Conservation (phyloP, 2,329 filamentous ascomycete species). For the Cercospora berteroae region DNA sequence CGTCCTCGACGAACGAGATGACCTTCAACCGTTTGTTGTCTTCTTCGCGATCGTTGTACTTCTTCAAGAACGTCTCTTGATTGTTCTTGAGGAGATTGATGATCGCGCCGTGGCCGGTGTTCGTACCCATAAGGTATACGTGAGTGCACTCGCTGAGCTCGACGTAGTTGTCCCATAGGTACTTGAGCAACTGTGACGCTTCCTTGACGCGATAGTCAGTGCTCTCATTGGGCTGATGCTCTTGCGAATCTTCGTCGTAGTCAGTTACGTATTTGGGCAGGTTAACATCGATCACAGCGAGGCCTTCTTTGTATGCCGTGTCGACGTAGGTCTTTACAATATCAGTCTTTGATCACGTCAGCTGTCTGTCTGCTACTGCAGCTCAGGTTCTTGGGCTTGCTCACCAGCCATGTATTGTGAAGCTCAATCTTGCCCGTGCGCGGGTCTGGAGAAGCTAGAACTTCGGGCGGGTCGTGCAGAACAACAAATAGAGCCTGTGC, state of each 20-base stretch:
- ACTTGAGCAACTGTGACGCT: conserved; percentile 71
- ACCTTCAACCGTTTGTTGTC: conserved; percentile 68
- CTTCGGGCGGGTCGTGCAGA: conserved; percentile 68
- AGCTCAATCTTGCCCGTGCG: conserved; percentile 68
- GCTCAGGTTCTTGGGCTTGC: conserved; percentile 40
- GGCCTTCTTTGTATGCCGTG: conserved; percentile 74
- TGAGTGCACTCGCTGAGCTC: conserved; percentile 69
- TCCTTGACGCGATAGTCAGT: conserved; percentile 42
- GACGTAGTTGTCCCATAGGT: conserved; percentile 96
- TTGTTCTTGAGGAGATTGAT: conserved; percentile 68
- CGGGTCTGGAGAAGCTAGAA: conserved; percentile 45
- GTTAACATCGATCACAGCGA: conserved; percentile 88
- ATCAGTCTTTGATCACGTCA: conserved; percentile 67
- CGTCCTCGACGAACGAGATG: conserved; percentile 75
- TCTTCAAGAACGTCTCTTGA: conserved; percentile 1
- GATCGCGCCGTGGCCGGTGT: conserved; percentile 82
- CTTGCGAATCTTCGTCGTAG: conserved; percentile 41
- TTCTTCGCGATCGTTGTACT: conserved; percentile 60
- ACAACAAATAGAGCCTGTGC: conserved; percentile 70
- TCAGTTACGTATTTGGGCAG: conserved; percentile 74
- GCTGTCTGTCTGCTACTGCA: conserved; percentile 37
- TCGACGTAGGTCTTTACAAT: conserved; percentile 75
- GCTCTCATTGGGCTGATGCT: conserved; percentile 50
- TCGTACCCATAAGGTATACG: conserved; percentile 82
- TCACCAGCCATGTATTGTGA: conserved; percentile 85